Conservation (phyloP, 495 filamentous ascomycete genomes). For the Gamarada debralockiae region DNA sequence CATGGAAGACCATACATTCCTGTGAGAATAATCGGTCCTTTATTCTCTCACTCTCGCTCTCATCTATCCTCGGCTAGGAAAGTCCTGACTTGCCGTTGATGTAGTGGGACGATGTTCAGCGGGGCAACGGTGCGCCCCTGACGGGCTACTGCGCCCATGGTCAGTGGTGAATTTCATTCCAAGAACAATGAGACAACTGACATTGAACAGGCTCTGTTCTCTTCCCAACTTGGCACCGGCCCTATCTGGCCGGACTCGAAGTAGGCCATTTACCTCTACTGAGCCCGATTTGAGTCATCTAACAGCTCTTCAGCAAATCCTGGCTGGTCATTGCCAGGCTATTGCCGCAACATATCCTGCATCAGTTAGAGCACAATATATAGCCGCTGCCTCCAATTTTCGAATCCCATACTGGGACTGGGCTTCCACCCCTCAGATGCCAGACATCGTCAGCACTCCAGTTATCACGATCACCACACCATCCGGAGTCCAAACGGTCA, state of each 20-base stretch:
- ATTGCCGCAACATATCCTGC: slow-evolving; percentile 51
- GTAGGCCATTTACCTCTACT: slow-evolving; percentile 16
- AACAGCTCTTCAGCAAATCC: slow-evolving; percentile 22
- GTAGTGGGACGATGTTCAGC: slow-evolving; percentile 41
- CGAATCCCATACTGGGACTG: slow-evolving; percentile 58
- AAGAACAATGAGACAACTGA: slow-evolving; percentile 16
- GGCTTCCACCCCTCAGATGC: slow-evolving; percentile 37
- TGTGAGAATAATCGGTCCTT: neutral
- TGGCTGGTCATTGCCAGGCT: slow-evolving; percentile 30
- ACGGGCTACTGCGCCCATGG: slow-evolving; percentile 46
- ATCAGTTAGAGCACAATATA: slow-evolving; percentile 20
- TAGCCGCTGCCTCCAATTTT: slow-evolving; percentile 42
- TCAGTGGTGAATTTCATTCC: slow-evolving; percentile 8
- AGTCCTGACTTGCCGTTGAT: neutral
- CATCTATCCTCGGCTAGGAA: too few species aligned
- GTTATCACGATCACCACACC: slow-evolving; percentile 37
- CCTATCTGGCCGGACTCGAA: slow-evolving; percentile 44
- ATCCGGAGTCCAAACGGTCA: slow-evolving; percentile 26
- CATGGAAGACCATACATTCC: slow-evolving; percentile 42
- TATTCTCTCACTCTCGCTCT: too few species aligned
- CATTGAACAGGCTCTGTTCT: slow-evolving; percentile 22
- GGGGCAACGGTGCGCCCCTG: slow-evolving; percentile 17
- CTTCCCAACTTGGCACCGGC: slow-evolving; percentile 46
- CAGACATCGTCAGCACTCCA: slow-evolving; percentile 28
- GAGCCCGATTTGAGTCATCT: neutral